Base-by-base conservation (phyloP, 2,329 filamentous ascomycete genomes). In the Chaetomiaceae sp. region DNA sequence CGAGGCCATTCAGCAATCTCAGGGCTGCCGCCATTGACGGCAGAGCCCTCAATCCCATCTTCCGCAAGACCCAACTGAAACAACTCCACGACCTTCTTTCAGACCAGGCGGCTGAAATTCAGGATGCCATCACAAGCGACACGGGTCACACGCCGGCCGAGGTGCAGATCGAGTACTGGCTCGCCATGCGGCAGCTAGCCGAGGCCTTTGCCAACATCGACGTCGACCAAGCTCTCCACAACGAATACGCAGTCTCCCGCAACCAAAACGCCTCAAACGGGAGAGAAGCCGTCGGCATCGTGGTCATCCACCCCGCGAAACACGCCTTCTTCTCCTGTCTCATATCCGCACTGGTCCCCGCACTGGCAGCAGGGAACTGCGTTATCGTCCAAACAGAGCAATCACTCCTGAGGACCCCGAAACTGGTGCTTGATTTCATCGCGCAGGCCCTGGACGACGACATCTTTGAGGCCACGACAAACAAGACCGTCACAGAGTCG, bases 21-120 rank as follows among this genome's bases (percentile, higher is more conserved):
- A 10, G 48, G n/a, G 43, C 48, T 13, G 48, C 48, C 33, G 41
- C 48, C 48, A 33, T 51, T 4, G 48, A 44, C 48, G 48, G 41
- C 41, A 21, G 48, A 41, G 23, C 18, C 10, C 48, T 51, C 3
- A 51, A 51, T 18, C 32, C 41, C 23, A 44, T 51, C 25, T 44
- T 45, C 33, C 48, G 48, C 32, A 44, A 45, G 9, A 14, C 10
- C 11, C 48, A 51, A 18, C 48, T 51, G 3, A 44, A 45, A 13
- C 32, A 51, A 10, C 23, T 51, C 10, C 48, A 51, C 9, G 48
- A 51, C 8, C n/a, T 10, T 3, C 40, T 51, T 13, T 32, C 25
- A 4, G 25, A 34, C 6, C 44, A 51, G 7, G 48, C 40, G 4
- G 9, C 48, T 2, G 40, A 38, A 9, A 18, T 51, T 20, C 48